Conservation (phyloP, 148 eudicot species). For the Euryodendron excelsum region DNA sequence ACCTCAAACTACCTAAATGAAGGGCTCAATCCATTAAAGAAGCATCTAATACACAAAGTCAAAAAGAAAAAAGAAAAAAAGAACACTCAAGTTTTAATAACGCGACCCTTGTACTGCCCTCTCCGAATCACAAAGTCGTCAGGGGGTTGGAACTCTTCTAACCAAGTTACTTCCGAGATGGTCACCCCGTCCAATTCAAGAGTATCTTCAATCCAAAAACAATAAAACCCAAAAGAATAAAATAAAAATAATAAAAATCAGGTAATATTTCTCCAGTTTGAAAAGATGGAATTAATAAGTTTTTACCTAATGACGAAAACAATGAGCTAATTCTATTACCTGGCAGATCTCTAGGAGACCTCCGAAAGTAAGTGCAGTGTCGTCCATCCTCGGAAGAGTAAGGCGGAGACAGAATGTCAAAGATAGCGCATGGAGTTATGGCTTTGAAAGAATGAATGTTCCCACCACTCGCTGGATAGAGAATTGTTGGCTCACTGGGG, state of each 20-base stretch:
- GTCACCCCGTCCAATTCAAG: conserved; percentile 37
- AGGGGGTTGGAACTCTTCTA: conserved; percentile 47
- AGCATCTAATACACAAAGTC: neutral
- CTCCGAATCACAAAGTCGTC: conserved; percentile 47
- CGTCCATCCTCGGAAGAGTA: conserved; percentile 88
- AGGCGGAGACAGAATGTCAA: conserved; percentile 94
- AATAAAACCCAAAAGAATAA: neutral
- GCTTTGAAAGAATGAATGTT: conserved; percentile 95
- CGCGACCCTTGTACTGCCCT: conserved; percentile 47
- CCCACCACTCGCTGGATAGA: conserved; percentile 88
- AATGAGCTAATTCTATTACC: conserved; percentile 26
- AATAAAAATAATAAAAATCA: neutral
- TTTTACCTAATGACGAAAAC: too few species aligned
- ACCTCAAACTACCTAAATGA: conserved; percentile 1
- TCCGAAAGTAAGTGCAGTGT: conserved; percentile 69
- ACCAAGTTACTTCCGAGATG: conserved; percentile 40
- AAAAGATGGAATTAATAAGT: too few species aligned
- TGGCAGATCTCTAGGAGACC: conserved; percentile 44
- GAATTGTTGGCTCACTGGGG: conserved; percentile 76
- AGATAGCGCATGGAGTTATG: conserved; percentile 83
- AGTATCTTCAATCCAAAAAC: conserved; percentile 21
- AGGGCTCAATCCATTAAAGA: neutral
- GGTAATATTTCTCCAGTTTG: too few species aligned
- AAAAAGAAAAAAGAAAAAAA: conserved; percentile 4
- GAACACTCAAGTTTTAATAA: conserved; percentile 26